Percentiles rank a stretch among this genome's conserved stretches.
Evolutionary conservation across 768 basidiomycete species (phyloP).

Genomic region (Mrakia blollopis): DNA sequence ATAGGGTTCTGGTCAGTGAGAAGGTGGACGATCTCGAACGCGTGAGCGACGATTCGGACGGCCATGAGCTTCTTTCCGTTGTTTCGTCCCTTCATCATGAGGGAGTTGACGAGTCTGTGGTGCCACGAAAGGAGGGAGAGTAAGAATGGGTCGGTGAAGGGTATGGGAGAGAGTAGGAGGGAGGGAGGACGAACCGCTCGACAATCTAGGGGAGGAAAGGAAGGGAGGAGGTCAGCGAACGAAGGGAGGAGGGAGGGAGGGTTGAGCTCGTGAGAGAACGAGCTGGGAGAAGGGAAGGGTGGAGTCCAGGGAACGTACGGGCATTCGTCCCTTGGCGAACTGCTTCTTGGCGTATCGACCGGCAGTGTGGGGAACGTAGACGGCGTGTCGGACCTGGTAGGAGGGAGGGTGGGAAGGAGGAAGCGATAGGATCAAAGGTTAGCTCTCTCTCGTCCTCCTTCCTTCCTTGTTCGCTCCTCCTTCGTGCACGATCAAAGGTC

Average conservation of each 20-base stretch:
- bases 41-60: conserved; percentile 97
- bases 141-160: neutral
- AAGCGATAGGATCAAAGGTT: neutral
- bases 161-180: neutral
- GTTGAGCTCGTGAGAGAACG: neutral
- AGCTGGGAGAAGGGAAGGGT: neutral
- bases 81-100: conserved; percentile 99
- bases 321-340: conserved; percentile 99
- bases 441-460: neutral
- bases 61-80: conserved; percentile 99
- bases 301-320: conserved; percentile 42
- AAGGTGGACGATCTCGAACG: conserved; percentile 99
- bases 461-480: neutral
- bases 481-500: neutral
- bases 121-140: conserved; percentile 56
- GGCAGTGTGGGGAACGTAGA: conserved; percentile 96
- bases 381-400: conserved; percentile 68
- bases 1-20: conserved; percentile 99
- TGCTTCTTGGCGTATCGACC: conserved; percentile 99
- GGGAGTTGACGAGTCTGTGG: conserved; percentile 85
- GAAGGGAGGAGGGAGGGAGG: neutral
- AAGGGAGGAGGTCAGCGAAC: neutral
- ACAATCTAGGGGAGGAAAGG: neutral
- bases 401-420: neutral
- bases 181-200: conserved; percentile 4